Conservation (phyloP, 2,329 filamentous ascomycete genomes). For the Fusarium bulbicola region DNA sequence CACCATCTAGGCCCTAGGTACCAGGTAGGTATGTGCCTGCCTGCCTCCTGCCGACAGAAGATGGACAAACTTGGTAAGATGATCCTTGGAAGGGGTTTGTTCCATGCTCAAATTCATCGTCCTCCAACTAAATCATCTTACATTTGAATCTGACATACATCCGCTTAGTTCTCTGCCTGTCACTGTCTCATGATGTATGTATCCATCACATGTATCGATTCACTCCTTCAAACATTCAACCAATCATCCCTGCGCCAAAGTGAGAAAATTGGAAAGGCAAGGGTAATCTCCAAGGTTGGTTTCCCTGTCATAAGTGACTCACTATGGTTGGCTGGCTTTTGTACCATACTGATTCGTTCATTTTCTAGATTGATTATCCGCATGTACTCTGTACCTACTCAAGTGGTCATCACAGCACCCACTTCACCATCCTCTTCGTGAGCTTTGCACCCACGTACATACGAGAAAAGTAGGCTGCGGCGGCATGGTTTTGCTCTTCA, state of each 20-base stretch:
- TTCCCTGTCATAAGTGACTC: conserved; percentile 16
- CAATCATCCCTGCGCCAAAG: conserved; percentile 20
- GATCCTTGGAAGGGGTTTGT: not conserved
- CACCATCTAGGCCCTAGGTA: not conserved
- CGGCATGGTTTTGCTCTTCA: conserved; percentile 35
- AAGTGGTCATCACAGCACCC: conserved; percentile 36
- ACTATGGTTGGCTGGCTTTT: conserved; percentile 32
- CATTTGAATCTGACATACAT: conserved; percentile 28
- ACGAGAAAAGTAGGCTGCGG: conserved; percentile 39
- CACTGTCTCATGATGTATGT: conserved; percentile 33
- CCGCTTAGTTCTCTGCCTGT: conserved; percentile 3
- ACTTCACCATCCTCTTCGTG: conserved; percentile 23
- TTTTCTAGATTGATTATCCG: conserved; percentile 26
- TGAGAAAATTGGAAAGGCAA: conserved; percentile 27
- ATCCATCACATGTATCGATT: conserved; percentile 24
- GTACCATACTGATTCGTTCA: conserved; percentile 24
- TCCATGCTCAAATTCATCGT: conserved; percentile 1
- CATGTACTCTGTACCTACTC: not conserved
- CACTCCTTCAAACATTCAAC: conserved; percentile 22
- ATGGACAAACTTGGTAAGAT: not conserved
- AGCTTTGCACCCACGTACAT: conserved; percentile 33
- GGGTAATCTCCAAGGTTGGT: conserved; percentile 19
- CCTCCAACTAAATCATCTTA: not conserved
- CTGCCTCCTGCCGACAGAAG: not conserved
- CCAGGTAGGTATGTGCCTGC: not conserved